Base-by-base conservation (phyloP, 164 flowering plant genomes). In the Platanus orientalis region DNA sequence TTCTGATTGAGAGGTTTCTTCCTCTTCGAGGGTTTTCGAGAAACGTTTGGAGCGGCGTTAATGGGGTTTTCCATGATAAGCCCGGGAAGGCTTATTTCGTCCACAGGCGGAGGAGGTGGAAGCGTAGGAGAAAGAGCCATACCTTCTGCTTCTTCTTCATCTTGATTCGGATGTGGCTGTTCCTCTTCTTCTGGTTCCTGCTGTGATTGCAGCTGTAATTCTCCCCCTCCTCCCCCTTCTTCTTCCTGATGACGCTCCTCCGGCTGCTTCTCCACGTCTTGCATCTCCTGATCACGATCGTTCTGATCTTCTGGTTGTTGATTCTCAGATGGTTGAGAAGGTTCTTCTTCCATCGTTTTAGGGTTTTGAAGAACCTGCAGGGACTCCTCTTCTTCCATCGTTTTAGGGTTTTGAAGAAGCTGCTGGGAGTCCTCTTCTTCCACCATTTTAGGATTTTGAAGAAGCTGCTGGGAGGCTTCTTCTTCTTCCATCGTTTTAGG, bases 11-110 rank as follows among this genome's bases (percentile, higher is more conserved):
- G 21, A 20, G 40, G 21, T 57, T 76, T 78, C 79, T 78, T 84
- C 27, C 80, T 69, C 67, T 78, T 77, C 11, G 59, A 1, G 21
- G 49, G 60, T n/a, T 69, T 73, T 65, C 87, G 78, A 34, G 59
- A 36, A n/a, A 57, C 60, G 1, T 65, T 36, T 26, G 55, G 32
- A 6, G 65, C 51, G 28, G 45, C 9, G 27, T 39, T 60, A 45
- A 54, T 32, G 45, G 67, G 62, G 58, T 60, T 68, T 58, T 64
- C 57, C 0, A 21, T 45, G 45, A 36, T n/a, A 24, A 63, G 39
- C 39, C 17, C 54, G 1, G 54, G 21, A 11, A 30, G 23, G 57
- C 61, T 50, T 61, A 48, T 28, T 45, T 48, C 57, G 34, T 40
- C 64, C 30, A 54, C 36, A 29, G 36, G 69, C 11, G 62, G 21